Base-by-base conservation (phyloP, 1,139 yeast species). In the Magnusiomyces tetraspermus region DNA sequence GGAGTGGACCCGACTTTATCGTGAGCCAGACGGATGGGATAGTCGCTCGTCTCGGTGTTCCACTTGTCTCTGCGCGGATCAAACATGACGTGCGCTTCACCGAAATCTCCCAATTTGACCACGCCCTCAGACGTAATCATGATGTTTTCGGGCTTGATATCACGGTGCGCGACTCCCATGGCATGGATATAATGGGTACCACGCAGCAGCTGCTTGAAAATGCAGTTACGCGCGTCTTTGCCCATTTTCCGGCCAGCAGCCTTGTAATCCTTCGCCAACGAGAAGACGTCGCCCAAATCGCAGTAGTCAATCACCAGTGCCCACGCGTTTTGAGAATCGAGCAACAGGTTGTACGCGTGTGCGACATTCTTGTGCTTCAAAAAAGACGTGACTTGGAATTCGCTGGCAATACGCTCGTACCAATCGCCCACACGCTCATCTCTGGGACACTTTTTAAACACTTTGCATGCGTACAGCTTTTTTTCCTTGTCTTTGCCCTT, bases 281-380 rank as follows among this genome's bases (percentile, higher is more conserved):
- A 67, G 60, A 76, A 84, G 40, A 85, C 69, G 66, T 85, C 89
- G 38, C 94, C 92, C 50, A 87, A 83, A 1, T 82, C 77, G 53
- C 88, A 80, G 62, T 80, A 82, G 61, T 82, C 87, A 86, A 84
- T 80, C n/a, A 85, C 84, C 45, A 82, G 77, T 60, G 85, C 80
- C 58, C 83, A 80, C n/a, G 62, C 54, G 40, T 61, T 63, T 23
- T 54, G 53, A 21, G 58, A 56, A 41, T 60, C 63, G 30, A 61
- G 51, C 49, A 67, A 60, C 52, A 87, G 70, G 65, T 86, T 95
- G 37, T 82, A 73, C 2, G 88, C 80, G 57, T 77, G 76, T 37
- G 83, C 79, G 30, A 87, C 78, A 59, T 88, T 85, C 54, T 83
- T 80, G 63, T 82, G 84, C 55, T 82, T 77, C 57, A 87, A 67